Percentiles rank a stretch among this genome's conserved stretches.
These are phyloP conservation scores for Nemania serpens DNA, from an alignment of 2,329 filamentous ascomycete genomes.

Conservation along the genomic window DNA sequence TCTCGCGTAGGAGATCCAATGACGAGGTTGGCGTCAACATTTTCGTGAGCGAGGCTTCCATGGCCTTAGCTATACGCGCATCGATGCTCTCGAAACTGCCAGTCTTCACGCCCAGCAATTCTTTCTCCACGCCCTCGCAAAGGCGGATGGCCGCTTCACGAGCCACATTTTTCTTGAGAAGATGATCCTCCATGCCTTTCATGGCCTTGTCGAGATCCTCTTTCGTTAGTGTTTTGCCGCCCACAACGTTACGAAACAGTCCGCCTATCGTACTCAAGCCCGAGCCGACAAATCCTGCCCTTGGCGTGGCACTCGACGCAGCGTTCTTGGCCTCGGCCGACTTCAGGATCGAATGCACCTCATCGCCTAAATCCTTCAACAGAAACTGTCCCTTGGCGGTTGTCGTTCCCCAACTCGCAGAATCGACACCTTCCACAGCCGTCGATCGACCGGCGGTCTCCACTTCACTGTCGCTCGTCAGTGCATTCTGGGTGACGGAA, in stretches of 20 bases:
- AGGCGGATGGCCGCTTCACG: conserved; percentile 90
- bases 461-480: conserved; percentile 57
- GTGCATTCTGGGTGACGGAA: conserved; percentile 63
- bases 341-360: conserved; percentile 87
- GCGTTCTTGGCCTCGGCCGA: conserved; percentile 71
- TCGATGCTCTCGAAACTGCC: conserved; percentile 90
- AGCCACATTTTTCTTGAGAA: conserved; percentile 94
- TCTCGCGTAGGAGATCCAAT: conserved; percentile 91
- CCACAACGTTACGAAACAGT: conserved; percentile 92
- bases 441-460: conserved; percentile 57
- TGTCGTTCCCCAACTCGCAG: conserved; percentile 81
- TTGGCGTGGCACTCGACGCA: conserved; percentile 50
- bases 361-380: conserved; percentile 88
- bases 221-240: conserved; percentile 89
- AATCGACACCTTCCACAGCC: conserved; percentile 74
- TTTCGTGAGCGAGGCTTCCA: conserved; percentile 90
- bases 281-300: conserved; percentile 73
- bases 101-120: conserved; percentile 89
- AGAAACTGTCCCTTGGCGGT: conserved; percentile 92
- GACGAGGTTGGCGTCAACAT: conserved; percentile 96
- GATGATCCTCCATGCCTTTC: conserved; percentile 93
- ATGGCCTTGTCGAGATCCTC: conserved; percentile 89
- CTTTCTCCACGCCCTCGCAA: conserved; percentile 88
- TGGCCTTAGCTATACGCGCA: conserved; percentile 79
- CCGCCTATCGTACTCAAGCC: conserved; percentile 83